Percentiles rank a stretch among this genome's conserved stretches.
Evolutionary conservation across 306 rosid species (phyloP).

Genomic region (Trichosanthes truncata): DNA sequence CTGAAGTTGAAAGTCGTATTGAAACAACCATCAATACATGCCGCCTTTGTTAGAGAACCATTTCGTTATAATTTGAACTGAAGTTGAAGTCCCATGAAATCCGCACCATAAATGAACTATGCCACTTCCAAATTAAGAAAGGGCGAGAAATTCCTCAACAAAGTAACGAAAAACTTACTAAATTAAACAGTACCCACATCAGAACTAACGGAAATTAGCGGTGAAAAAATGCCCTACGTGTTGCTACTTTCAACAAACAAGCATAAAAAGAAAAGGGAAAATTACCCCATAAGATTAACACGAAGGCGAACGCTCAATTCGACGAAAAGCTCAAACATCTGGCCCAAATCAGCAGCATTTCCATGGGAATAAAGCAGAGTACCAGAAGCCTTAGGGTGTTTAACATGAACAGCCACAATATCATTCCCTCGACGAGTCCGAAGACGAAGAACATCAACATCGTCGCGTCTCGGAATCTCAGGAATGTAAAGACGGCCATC

Average conservation of each 20-base stretch:
- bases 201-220: background rate
- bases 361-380: constrained; percentile 93
- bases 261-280: background rate
- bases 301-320: constrained; percentile 83
- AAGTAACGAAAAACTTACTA: background rate
- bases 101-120: background rate
- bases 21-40: background rate
- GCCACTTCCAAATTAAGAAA: background rate
- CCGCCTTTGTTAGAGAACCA: background rate
- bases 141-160: background rate
- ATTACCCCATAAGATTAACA: constrained; percentile 67
- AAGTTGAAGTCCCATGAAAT: background rate
- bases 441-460: constrained; percentile 67
- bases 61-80: background rate
- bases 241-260: background rate
- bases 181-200: background rate
- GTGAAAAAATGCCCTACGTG: background rate
- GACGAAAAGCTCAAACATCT: constrained; percentile 83
- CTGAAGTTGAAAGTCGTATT: background rate
- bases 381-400: constrained; percentile 56
- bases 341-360: constrained; percentile 93
- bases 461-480: constrained; percentile 68
- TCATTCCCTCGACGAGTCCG: constrained; percentile 70
- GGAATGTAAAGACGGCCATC: constrained; percentile 39
- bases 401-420: constrained; percentile 71